Percentiles rank a stretch among this genome's conserved stretches.
Conservation (phyloP, 345 rosid species). For the Raphanus sativus region DNA sequence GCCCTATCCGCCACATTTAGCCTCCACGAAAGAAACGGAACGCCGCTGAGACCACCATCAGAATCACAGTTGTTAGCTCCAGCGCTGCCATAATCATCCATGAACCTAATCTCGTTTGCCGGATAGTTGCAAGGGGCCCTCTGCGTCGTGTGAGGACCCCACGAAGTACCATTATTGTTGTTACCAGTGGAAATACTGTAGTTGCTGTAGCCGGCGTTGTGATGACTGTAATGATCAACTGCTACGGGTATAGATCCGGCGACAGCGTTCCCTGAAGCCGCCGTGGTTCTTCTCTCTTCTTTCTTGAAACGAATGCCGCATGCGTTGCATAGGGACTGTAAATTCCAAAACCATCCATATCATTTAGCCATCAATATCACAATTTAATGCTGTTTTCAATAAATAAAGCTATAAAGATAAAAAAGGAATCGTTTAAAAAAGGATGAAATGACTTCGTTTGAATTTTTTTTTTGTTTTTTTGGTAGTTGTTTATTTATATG, state of each 20-base stretch:
- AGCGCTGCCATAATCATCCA: slow-evolving; percentile 47
- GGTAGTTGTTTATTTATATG: neutral
- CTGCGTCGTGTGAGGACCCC: slow-evolving; percentile 49
- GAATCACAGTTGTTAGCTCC: slow-evolving; percentile 42
- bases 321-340: slow-evolving; percentile 91
- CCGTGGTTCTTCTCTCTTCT: slow-evolving; percentile 84
- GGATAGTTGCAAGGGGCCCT: slow-evolving; percentile 56
- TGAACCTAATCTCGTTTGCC: slow-evolving; percentile 66
- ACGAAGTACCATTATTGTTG: slow-evolving; percentile 30
- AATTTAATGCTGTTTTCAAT: slow-evolving; percentile 22
- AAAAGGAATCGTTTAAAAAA: neutral
- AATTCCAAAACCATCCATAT: slow-evolving; percentile 28
- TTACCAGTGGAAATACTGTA: slow-evolving; percentile 26
- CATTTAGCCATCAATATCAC: slow-evolving; percentile 17
- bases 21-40: slow-evolving; percentile 92
- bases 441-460: neutral
- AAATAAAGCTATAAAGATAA: slow-evolving; percentile 1
- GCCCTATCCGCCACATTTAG: slow-evolving; percentile 89
- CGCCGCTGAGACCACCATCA: slow-evolving; percentile 50
- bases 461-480: neutral
- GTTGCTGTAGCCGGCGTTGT: slow-evolving; percentile 27
- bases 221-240: slow-evolving; percentile 43
- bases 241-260: slow-evolving; percentile 34
- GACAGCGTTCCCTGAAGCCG: slow-evolving; percentile 40
- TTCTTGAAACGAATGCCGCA: slow-evolving; percentile 94